Base-by-base conservation (phyloP, 179 eudicot genomes). In the Nepenthes alata region DNA sequence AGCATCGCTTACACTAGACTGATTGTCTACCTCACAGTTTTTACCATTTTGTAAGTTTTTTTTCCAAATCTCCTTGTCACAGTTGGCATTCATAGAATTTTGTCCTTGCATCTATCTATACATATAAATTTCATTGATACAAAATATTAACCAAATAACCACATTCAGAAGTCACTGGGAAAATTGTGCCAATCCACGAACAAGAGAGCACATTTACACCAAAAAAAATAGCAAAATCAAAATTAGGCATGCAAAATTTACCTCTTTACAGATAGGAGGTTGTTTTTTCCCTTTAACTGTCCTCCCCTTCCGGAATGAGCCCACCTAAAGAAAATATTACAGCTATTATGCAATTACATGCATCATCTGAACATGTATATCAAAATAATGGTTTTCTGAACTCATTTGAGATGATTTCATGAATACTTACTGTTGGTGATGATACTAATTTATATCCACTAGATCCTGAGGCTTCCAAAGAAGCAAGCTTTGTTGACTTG, bases 211-310 rank as follows among this genome's bases (percentile, higher is more conserved):
- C 5, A 35, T 2, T 54, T 1, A 54, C 52, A 45, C 47, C 47
- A 47, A 11, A 12, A 25, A 56, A 55, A 41, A 15, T 11, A 12
- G 10, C 47, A 25, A 47, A 4, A 6, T 52, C 11, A 45, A 59
- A 10, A 48, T 54, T 54, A 13, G 12, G 35, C 8, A 15, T 16
- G 8, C 45, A 37, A 38, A 11, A 53, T 2, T 74, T 78, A 81
- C 98, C 96, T 85, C 88, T 78, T 85, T 85, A 68, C 91, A 81
- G n/a, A 75, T 73, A 65, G 85, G 85, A 73, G 93, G 88, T 39
- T 72, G 88, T 75, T 68, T 85, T 75, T 80, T 80, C 69, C 98
- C 97, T 70, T 85, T 93, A 8, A 75, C 66, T 11, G 82, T 83
- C 76, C 84, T 81, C 68, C 87, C 83, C 72, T 76, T 93, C 60